Evolutionary conservation across 208 protist species (phyloP).

Genomic region (Acanthamoeba lenticulata): DNA sequence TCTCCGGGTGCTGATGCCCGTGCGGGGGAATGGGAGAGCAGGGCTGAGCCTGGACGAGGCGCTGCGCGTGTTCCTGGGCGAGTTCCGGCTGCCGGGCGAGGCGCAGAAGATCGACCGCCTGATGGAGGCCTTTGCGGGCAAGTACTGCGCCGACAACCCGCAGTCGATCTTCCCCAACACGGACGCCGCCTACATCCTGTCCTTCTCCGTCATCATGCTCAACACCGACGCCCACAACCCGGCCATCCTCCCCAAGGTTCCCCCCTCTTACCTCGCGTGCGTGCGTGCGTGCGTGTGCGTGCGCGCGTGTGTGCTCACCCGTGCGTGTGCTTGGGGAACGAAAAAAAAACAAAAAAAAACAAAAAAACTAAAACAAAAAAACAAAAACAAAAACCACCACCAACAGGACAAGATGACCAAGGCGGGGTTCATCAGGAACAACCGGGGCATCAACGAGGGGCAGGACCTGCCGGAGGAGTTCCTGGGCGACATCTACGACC

Average conservation of each 20-base stretch:
- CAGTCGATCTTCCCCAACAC: conserved; percentile 67
- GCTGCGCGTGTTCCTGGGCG: conserved; percentile 87
- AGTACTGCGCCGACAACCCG: conserved; percentile 87
- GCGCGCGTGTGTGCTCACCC: no score
- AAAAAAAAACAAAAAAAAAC: no score
- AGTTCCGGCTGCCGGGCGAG: conserved; percentile 93
- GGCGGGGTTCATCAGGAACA: conserved; percentile 94
- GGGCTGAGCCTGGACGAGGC: conserved; percentile 81
- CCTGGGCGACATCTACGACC: conserved; percentile 92
- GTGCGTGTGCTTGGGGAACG: no score
- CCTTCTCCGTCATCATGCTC: conserved; percentile 99
- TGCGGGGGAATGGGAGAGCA: conserved; percentile 80
- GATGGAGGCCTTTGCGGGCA: conserved; percentile 94
- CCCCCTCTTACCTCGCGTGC: neutral
- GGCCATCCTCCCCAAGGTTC: conserved; percentile 80
- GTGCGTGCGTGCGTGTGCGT: no score
- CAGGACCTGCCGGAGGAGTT: conserved; percentile 91
- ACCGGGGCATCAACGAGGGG: conserved; percentile 95
- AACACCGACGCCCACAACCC: conserved; percentile 97
- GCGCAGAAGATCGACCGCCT: conserved; percentile 95
- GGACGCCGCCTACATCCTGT: conserved; percentile 93
- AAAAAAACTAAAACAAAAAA: no score
- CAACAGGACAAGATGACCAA: conserved; percentile 93
- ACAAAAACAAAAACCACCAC: no score
- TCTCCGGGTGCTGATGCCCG: conserved; percentile 78